A percentile compares a stretch with the other conserved stretches of the same genome.
Evolutionary conservation across 192 early-diverging fungal species (phyloP).

Genomic region (Coemansia sp.): DNA sequence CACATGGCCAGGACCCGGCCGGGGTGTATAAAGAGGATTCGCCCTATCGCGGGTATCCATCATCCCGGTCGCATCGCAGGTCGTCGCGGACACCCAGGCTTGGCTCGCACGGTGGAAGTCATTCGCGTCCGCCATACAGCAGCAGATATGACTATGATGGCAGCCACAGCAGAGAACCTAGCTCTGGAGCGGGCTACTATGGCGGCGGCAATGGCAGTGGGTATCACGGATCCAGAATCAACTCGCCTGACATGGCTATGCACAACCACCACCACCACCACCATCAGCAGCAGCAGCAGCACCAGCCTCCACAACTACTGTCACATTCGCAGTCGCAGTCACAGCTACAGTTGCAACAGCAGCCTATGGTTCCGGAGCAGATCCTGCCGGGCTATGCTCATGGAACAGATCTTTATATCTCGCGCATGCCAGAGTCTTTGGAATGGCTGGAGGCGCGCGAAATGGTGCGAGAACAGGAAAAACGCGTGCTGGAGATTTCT

Average conservation of each 20-base stretch:
- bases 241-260: constrained; percentile 20
- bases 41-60: constrained; percentile 28
- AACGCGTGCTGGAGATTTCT: constrained; percentile 33
- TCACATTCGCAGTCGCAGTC: background rate
- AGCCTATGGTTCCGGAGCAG: constrained; percentile 11
- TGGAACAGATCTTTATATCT: constrained; percentile 42
- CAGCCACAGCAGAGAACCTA: constrained; percentile 23
- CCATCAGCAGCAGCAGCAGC: background rate
- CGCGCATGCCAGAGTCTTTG: constrained; percentile 19
- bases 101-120: constrained; percentile 15
- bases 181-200: constrained; percentile 18
- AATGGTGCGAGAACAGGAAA: constrained; percentile 32
- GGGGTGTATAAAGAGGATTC: constrained; percentile 18
- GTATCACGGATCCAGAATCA: constrained; percentile 19
- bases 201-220: background rate
- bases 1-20: constrained; percentile 13
- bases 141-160: constrained; percentile 25
- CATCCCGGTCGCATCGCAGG: constrained; percentile 20
- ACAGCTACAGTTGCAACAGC: constrained; percentile 1
- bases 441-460: constrained; percentile 42
- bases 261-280: background rate
- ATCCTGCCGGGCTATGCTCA: constrained; percentile 12
- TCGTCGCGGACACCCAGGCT: constrained; percentile 25
- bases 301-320: background rate
- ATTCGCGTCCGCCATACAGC: constrained; percentile 18